Base-by-base conservation (phyloP, 495 filamentous ascomycete genomes). In the Penicillium taxi region DNA sequence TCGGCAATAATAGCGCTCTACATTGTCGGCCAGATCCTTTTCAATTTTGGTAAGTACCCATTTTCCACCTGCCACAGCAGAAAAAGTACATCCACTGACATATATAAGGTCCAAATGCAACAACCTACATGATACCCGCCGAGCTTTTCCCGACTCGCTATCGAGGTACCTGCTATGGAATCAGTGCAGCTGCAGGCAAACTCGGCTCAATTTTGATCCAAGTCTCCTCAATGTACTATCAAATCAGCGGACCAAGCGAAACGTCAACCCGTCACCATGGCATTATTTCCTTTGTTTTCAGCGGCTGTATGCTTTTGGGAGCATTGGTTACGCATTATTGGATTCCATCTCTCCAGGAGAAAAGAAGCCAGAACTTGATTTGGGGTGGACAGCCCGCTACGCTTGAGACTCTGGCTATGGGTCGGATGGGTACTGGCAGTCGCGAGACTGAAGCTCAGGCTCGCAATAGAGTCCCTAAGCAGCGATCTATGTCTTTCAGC, bases 101-200 rank as follows among this genome's bases (percentile, higher is more conserved):
- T 26, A 11, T n/a, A 9, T 7, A 33, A 63, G 64, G 66, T 23
- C 74, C 75, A 21, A 81, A 78, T 45, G 72, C 70, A 15, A 72
- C 77, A 20, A 77, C 70, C 1, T 81, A 80, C 48, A 78, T 80
- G 39, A 66, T 76, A 31, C 73, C 74, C 9, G 73, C 69, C 20
- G 76, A 80, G 50, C 55, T 76, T 23, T 81, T 79, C 48, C 77
- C 77, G 7, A 78, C 77, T 19, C 71, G 71, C 22, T 74, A 77
- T 51, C 67, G 77, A 26, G 69, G 58, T 31, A 74, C 72, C 2
- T 72, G 68, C 45, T 73, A 78, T 44, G 74, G 75, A 21, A 50
- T 80, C 40, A 65, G 62, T 35, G 75, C 75, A 16, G 76, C 59
- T 1, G 36, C 59, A 5, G 77, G 77, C 33, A 79, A 78, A 45